phyloP scores from a whole-genome alignment of 805 yeast genomes.

The Sugiyamaella lignohabitans region DNA sequence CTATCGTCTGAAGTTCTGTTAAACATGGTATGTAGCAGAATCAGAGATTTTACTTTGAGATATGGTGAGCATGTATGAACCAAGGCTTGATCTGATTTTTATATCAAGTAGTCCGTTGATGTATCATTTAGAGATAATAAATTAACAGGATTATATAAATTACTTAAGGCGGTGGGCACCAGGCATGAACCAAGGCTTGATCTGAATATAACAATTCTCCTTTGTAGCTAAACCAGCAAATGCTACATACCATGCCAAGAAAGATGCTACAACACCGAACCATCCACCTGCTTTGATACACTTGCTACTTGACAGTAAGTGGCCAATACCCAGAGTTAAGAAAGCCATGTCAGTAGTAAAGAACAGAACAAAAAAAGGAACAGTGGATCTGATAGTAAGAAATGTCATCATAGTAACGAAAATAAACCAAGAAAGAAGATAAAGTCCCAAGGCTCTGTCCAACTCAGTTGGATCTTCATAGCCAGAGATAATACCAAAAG shows the following conservation, averaged over 20 bases:
- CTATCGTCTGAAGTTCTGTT: too few species aligned
- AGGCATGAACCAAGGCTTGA: constrained; percentile 47
- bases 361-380: constrained; percentile 54
- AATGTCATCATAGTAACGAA: constrained; percentile 50
- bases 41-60: too few species aligned
- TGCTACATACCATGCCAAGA: constrained; percentile 57
- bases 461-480: constrained; percentile 38
- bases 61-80: too few species aligned
- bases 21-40: too few species aligned
- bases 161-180: constrained; percentile 23
- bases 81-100: constrained; percentile 49
- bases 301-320: constrained; percentile 20
- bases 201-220: constrained; percentile 53
- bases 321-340: constrained; percentile 39
- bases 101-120: too few species aligned
- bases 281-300: constrained; percentile 55
- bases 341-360: constrained; percentile 49
- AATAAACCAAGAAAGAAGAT: constrained; percentile 55
- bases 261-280: constrained; percentile 49
- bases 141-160: too few species aligned
- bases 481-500: constrained; percentile 55
- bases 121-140: too few species aligned
- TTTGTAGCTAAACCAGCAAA: constrained; percentile 55
- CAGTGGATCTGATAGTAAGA: constrained; percentile 57
- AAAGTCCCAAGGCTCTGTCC: constrained; percentile 51